A percentile compares a stretch with the other conserved stretches of the same genome.
Conservation (phyloP, 1,284 basidiomycete species). For the Pholiota adiposa region DNA sequence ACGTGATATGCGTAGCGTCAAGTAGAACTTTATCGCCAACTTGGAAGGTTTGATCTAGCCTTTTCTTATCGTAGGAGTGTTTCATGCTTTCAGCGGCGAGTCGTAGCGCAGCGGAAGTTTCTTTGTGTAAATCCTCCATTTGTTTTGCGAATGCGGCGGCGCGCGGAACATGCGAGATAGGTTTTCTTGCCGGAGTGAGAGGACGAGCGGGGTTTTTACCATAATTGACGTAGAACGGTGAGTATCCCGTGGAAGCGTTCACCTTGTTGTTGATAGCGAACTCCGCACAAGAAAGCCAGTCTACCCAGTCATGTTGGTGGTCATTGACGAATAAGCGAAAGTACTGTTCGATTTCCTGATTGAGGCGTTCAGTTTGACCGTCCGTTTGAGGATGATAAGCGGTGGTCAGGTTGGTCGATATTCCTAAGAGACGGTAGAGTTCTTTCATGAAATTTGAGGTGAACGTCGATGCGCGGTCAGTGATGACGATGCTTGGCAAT, state of each 20-base stretch:
- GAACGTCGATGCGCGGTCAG: too few species aligned
- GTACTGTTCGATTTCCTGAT: constrained; percentile 36
- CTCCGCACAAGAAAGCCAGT: constrained; percentile 34
- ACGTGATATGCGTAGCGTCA: too few species aligned
- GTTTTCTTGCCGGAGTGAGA: not conserved
- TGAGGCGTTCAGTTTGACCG: too few species aligned
- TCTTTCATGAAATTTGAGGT: too few species aligned
- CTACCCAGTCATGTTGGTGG: constrained; percentile 44
- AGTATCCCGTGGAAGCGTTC: not conserved
- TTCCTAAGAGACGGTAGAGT: too few species aligned
- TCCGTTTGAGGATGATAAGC: too few species aligned
- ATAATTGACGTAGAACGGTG: constrained; percentile 4
- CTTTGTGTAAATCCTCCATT: constrained; percentile 17
- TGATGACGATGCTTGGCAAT: too few species aligned
- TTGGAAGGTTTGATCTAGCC: not conserved
- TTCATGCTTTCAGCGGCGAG: constrained; percentile 21
- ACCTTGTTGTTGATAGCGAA: constrained; percentile 40
- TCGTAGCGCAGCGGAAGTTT: constrained; percentile 20
- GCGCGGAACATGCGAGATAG: constrained; percentile 15
- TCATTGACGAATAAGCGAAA: constrained; percentile 35
- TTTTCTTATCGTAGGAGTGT: not conserved
- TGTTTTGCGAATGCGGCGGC: constrained; percentile 13
- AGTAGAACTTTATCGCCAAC: too few species aligned
- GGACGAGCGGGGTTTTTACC: not conserved
- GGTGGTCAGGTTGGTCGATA: too few species aligned